Evolutionary conservation across 2,329 filamentous ascomycete species (phyloP).

Genomic region (Pyrenophora tritici-repentis): DNA sequence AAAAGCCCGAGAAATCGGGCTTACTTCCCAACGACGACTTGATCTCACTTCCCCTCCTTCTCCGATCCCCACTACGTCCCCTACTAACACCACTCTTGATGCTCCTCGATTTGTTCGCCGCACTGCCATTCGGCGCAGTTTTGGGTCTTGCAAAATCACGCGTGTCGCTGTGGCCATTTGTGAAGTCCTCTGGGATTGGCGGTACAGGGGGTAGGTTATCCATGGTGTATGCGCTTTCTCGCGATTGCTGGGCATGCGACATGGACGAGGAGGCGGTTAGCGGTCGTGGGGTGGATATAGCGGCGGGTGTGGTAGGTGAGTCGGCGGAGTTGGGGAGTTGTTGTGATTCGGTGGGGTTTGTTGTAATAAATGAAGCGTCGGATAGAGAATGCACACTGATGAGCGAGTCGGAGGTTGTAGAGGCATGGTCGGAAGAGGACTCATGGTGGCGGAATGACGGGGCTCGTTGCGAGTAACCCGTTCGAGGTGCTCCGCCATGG

Average conservation of each 20-base stretch:
- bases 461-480: slow-evolving; percentile 36
- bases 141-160: slow-evolving; percentile 25
- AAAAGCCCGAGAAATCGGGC: slow-evolving; percentile 40
- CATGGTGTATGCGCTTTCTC: slow-evolving; percentile 19
- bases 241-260: slow-evolving; percentile 15
- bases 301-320: slow-evolving; percentile 24
- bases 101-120: slow-evolving; percentile 31
- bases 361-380: slow-evolving; percentile 59
- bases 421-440: slow-evolving; percentile 53
- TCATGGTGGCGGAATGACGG: slow-evolving; percentile 36
- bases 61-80: slow-evolving; percentile 25
- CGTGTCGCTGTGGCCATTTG: slow-evolving; percentile 18
- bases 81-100: slow-evolving; percentile 30
- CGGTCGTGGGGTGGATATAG: slow-evolving; percentile 30
- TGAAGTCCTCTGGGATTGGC: slow-evolving; percentile 37
- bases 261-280: slow-evolving; percentile 3
- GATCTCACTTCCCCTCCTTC: slow-evolving; percentile 18
- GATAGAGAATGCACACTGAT: slow-evolving; percentile 73
- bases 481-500: slow-evolving; percentile 30
- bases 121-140: slow-evolving; percentile 26
- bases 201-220: slow-evolving; percentile 41
- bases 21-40: slow-evolving; percentile 10
- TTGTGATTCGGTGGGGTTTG: slow-evolving; percentile 22
- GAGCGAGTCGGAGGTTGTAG: slow-evolving; percentile 68
- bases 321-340: neutral